Evolutionary conservation across 768 basidiomycete genomes (phyloP), one percentile per base, ranked within the genome.

Genomic region (Lentinula boryana): DNA sequence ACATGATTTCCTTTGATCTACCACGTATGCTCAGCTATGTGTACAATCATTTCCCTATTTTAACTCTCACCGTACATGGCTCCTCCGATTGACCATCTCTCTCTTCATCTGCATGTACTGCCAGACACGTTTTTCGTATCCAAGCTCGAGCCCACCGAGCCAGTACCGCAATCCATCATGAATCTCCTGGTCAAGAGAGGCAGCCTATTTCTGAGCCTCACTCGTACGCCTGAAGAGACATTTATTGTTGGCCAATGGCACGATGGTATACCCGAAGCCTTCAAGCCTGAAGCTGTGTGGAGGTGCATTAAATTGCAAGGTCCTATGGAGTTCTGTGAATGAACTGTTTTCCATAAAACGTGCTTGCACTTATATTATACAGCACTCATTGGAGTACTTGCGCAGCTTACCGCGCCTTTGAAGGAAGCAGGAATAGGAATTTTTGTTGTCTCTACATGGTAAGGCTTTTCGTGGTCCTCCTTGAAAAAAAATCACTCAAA

Each of bases 361-460:
- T 33, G 16, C 27, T 35, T 33, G 21, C 57, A 32, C 32, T 52
- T 40, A 59, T 46, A 55, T 6, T 54, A 44, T 21, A n/a, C 61
- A 87, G 85, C 71, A 59, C 67, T 88, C 64, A 84, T 81, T 2
- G 86, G 85, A 4, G 77, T 87, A 21, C 70, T 87, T 61, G 76
- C 80, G 32, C 76, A 77, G 32, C 77, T 89, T 35, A 76, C 83
- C 1, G 74, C 75, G 16, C 84, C 86, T 16, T 69, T 88, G 44
- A 83, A 80, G 67, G 65, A 69, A 5, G 82, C 80, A 5, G 71
- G 74, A 48, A 72, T 88, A 0, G 80, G 80, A 0, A 74, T 89
- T 5, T 88, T 87, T 68, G 83, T 78, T 16, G 58, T 86, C 38
- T 87, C 85, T 5, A 88, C 86, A 27, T 89, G 83, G 85, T 86